A percentile compares a stretch with the other conserved stretches of the same genome.
Evolutionary conservation across 2,329 filamentous ascomycete species (phyloP).

Genomic region (Cladophialophora carrionii): DNA sequence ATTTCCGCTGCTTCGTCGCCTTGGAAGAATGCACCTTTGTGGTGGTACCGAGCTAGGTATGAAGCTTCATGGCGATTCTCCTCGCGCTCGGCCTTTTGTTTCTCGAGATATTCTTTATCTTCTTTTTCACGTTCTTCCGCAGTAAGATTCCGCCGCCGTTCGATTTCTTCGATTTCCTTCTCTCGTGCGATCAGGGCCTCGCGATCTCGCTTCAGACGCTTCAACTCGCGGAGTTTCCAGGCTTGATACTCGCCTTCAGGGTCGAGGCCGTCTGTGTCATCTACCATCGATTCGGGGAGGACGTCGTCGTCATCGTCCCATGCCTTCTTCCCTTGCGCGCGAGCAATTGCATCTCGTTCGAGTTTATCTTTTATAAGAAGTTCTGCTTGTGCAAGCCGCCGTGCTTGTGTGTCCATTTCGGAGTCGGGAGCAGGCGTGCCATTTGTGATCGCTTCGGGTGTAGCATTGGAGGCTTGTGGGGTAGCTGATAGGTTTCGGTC

Average conservation of each 20-base stretch:
- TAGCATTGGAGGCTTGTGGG: conserved; percentile 21
- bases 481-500: conserved; percentile 52
- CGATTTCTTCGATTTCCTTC: conserved; percentile 83
- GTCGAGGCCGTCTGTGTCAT: conserved; percentile 86
- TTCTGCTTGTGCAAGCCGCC: conserved; percentile 72
- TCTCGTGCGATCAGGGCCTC: conserved; percentile 82
- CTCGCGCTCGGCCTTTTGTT: conserved; percentile 76
- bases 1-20: conserved; percentile 76
- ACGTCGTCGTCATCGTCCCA: conserved; percentile 81
- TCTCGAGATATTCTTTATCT: conserved; percentile 75
- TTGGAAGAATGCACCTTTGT: conserved; percentile 94
- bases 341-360: conserved; percentile 75
- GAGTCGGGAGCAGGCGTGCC: conserved; percentile 38
- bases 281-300: conserved; percentile 71
- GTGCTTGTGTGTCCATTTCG: conserved; percentile 56
- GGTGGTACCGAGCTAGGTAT: conserved; percentile 95
- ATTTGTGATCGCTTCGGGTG: conserved; percentile 25
- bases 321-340: conserved; percentile 74
- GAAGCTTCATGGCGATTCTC: conserved; percentile 76
- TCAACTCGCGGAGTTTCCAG: conserved; percentile 91
- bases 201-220: conserved; percentile 83
- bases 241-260: conserved; percentile 86
- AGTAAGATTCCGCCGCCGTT: conserved; percentile 82
- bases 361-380: conserved; percentile 86
- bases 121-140: conserved; percentile 84